These are phyloP conservation scores for Trypanosoma brucei DNA, from an alignment of 208 protist genomes.

Conservation along the genomic window DNA sequence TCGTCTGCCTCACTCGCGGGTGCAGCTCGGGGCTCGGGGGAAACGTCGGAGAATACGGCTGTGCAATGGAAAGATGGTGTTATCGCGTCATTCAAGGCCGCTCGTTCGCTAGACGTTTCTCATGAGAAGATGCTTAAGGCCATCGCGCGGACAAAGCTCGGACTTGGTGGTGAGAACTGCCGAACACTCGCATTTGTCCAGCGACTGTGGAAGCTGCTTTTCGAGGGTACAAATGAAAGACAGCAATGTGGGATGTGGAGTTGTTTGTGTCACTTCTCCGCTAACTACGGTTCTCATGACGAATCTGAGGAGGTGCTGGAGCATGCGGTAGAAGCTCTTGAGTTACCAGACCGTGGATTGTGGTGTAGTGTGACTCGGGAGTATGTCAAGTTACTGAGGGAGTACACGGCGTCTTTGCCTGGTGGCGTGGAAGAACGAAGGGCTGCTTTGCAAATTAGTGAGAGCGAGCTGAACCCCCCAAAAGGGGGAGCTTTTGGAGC, in stretches of 20 bases:
- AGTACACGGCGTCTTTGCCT: constrained; percentile 23
- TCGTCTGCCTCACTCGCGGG: neutral
- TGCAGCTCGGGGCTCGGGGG: constrained; percentile 12
- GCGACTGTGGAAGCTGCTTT: constrained; percentile 45
- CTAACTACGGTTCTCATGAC: constrained; percentile 30
- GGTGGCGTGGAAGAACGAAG: constrained; percentile 45
- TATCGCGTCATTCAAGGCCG: constrained; percentile 49
- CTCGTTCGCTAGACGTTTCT: constrained; percentile 39
- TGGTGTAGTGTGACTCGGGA: constrained; percentile 23
- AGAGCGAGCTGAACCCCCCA: constrained; percentile 49
- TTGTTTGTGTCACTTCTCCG: constrained; percentile 68
- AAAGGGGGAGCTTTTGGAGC: constrained; percentile 37
- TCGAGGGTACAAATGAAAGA: constrained; percentile 27
- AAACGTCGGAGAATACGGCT: neutral
- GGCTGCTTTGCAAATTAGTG: constrained; percentile 54
- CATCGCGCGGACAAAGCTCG: constrained; percentile 58
- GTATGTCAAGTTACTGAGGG: constrained; percentile 36
- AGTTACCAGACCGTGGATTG: constrained; percentile 21
- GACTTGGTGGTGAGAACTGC: constrained; percentile 34
- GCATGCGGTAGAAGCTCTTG: constrained; percentile 25
- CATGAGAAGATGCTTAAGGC: constrained; percentile 50
- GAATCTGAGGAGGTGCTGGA: constrained; percentile 9
- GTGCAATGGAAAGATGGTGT: constrained; percentile 47
- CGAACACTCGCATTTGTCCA: constrained; percentile 37
- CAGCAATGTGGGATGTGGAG: constrained; percentile 69